Evolutionary conservation across 139 green algal genomes (phyloP), one percentile per base, ranked within the genome.

Genomic region (Auxenochlorella protothecoides): DNA sequence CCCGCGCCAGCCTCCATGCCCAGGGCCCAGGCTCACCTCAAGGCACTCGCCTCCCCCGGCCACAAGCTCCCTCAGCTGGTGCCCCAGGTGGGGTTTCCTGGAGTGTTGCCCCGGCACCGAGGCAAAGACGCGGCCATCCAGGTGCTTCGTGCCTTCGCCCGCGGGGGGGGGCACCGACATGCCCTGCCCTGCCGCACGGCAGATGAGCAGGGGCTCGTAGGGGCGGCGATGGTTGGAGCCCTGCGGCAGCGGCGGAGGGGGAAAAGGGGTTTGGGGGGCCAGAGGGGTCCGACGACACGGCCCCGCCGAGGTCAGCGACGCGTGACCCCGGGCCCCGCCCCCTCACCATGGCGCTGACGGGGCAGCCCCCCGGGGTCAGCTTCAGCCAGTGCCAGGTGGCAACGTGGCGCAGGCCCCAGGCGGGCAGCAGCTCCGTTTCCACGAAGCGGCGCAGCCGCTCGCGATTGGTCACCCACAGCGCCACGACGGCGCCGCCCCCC

Each of bases 391-490:
- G 74, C 89, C 89, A 95, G 52, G 86, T 92, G 55, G 83, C 76
- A 7, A 89, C 57, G 4, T 75, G 79, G 53, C 63, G 8, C 63
- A 93, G 72, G 7, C 85, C 80, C 89, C 89, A 95, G 2, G 65
- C 65, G 4, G 88, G 76, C 68, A 96, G 79, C 79, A 94, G 86
- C 75, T 93, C 76, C 59, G 79, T 10, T 6, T 84, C 68, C 13
- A 89, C 76, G 74, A 92, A 96, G 4, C 77, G 76, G 51, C 80
- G 77, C 15, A 89, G 77, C 27, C 84, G 83, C 77, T 88, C 85
- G 6, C 89, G 74, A 59, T 95, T 95, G 44, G 89, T 95, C 55
- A 95, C 72, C 89, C 89, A 95, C 65, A 95, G 67, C 5, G 79
- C 82, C 59, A 95, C 73, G 64, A 96, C 55, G 13, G 76, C 81